Evolutionary conservation across 176 grass and related monocot genomes (phyloP).

Genomic region (Raddia guianensis): DNA sequence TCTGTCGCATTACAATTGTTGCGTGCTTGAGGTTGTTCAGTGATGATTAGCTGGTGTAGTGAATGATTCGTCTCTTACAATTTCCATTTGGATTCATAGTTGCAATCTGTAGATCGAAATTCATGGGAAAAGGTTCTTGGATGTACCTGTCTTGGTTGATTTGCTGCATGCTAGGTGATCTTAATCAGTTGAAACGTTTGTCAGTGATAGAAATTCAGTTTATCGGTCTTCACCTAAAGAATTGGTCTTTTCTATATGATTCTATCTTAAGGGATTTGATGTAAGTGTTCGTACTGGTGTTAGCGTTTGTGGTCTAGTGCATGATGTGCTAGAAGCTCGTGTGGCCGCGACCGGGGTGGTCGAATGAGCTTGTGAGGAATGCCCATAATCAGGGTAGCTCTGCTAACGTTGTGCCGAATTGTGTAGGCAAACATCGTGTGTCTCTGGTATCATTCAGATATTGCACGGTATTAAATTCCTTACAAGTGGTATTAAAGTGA

Average conservation of each 20-base stretch:
- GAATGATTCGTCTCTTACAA: background rate
- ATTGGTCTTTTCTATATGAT: background rate
- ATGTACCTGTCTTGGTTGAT: background rate
- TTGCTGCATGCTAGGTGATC: background rate
- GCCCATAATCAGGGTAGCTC: no score
- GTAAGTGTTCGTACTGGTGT: no score
- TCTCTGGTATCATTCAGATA: no score
- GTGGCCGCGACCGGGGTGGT: no score
- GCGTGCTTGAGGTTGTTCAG: slow-evolving; percentile 19
- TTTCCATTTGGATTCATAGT: background rate
- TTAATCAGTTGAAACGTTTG: background rate
- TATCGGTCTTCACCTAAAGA: background rate
- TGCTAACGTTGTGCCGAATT: no score
- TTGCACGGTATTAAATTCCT: no score
- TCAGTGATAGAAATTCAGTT: background rate
- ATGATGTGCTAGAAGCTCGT: background rate
- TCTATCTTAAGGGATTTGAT: background rate
- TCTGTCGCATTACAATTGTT: slow-evolving; percentile 10
- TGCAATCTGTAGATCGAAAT: background rate
- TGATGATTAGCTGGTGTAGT: background rate
- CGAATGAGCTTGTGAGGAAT: no score
- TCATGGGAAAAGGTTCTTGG: background rate
- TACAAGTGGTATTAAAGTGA: no score
- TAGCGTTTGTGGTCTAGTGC: background rate
- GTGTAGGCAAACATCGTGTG: no score